These are phyloP conservation scores for Vaccinium darrowii DNA, from an alignment of 148 eudicot species.

Conservation along the genomic window DNA sequence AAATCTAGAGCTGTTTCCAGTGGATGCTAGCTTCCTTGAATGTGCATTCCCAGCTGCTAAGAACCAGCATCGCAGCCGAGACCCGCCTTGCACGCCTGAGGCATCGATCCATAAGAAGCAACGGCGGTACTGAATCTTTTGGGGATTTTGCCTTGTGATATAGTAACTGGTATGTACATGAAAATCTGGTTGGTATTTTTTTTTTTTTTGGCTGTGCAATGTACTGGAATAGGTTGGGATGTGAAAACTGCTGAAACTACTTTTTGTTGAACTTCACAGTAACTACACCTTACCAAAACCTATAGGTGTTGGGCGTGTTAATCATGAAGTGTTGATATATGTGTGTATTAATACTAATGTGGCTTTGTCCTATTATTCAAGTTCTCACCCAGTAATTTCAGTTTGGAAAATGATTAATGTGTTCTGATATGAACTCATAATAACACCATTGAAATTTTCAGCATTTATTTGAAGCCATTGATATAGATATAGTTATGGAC, in stretches of 20 bases:
- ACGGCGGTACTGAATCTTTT: background rate
- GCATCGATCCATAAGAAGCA: background rate
- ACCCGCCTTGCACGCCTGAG: background rate
- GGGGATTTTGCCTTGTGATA: background rate
- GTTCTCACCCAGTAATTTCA: background rate
- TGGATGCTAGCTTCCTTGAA: conserved; percentile 11
- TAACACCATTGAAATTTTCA: background rate
- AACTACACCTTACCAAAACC: too few species aligned
- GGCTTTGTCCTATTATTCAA: background rate
- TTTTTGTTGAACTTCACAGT: background rate
- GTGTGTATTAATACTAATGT: background rate
- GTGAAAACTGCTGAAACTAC: background rate
- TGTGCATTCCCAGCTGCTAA: conserved; percentile 1
- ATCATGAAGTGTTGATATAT: background rate
- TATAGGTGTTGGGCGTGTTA: background rate
- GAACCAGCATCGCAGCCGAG: background rate
- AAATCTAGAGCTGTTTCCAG: conserved; percentile 19
- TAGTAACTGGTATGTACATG: background rate
- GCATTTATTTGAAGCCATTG: background rate
- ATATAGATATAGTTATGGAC: background rate
- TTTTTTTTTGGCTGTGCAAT: background rate
- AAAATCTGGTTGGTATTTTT: background rate
- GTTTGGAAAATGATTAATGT: background rate
- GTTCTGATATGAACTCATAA: too few species aligned
- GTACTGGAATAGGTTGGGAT: background rate